These are phyloP conservation scores for Trichoderma simmonsii DNA, from an alignment of 2,329 filamentous ascomycete species.

Conservation along the genomic window DNA sequence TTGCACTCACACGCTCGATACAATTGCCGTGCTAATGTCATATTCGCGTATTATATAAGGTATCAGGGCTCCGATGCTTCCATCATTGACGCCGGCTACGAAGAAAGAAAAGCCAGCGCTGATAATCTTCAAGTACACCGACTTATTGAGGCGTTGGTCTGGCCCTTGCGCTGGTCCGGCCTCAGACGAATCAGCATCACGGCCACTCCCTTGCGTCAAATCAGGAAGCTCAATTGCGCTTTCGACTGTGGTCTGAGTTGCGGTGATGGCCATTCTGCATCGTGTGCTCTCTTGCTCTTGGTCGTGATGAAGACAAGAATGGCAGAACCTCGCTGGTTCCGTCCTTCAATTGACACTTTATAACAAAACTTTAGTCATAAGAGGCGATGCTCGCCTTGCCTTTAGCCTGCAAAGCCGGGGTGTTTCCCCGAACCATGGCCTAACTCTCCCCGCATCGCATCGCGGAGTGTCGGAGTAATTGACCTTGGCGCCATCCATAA, in stretches of 20 bases:
- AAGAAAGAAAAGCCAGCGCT: constrained; percentile 62
- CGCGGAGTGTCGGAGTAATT: not conserved
- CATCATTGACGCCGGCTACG: constrained; percentile 63
- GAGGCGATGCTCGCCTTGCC: not conserved
- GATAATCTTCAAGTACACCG: constrained; percentile 45
- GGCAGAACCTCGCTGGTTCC: not conserved
- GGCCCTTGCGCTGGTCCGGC: not conserved
- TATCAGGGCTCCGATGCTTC: constrained; percentile 59
- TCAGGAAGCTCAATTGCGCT: not conserved
- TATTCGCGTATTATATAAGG: constrained; percentile 61
- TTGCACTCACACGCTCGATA: constrained; percentile 45
- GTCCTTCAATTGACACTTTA: not conserved
- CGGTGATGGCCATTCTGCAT: constrained; percentile 1
- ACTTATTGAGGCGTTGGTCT: constrained; percentile 20
- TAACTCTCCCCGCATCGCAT: not conserved
- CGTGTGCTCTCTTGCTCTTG: not conserved
- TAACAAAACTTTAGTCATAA: not conserved
- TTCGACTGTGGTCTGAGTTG: not conserved
- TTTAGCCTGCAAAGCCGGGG: not conserved
- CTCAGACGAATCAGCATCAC: not conserved
- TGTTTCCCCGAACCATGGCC: not conserved
- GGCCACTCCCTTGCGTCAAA: not conserved
- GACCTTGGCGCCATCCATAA: not conserved
- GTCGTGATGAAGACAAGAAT: not conserved
- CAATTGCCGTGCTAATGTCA: constrained; percentile 48